Percentiles rank a stretch among this genome's conserved stretches.
Conservation (phyloP, 768 basidiomycete genomes). For the Xerocomus potaroensis region DNA sequence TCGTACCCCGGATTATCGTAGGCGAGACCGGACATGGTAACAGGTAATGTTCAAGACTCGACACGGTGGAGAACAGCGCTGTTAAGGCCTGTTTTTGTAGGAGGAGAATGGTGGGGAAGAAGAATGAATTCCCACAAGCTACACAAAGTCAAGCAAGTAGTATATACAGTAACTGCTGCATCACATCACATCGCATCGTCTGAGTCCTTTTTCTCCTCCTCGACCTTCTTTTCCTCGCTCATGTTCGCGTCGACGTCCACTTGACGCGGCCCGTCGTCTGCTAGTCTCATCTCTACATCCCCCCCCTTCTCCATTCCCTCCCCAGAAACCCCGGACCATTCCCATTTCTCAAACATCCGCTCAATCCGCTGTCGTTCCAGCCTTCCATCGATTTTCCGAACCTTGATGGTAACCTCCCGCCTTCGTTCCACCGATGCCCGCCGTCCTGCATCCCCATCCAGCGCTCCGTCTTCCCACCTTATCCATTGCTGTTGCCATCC, state of each 20-base stretch:
- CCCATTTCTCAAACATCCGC: slow-evolving; percentile 65
- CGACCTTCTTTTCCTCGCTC: slow-evolving; percentile 7
- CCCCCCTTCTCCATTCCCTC: slow-evolving; percentile 2
- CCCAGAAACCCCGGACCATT: slow-evolving; percentile 38
- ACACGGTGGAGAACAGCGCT: no score
- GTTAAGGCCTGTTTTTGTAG: no score
- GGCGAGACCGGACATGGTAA: slow-evolving; percentile 32
- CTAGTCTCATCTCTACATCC: slow-evolving; percentile 31
- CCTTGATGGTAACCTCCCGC: slow-evolving; percentile 51
- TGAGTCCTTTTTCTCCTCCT: slow-evolving; percentile 5
- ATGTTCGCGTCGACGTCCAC: slow-evolving; percentile 3
- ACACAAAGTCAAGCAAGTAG: neutral
- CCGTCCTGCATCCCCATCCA: slow-evolving; percentile 28
- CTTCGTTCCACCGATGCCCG: slow-evolving; percentile 41
- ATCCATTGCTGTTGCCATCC: slow-evolving; percentile 47
- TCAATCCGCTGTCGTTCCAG: slow-evolving; percentile 71
- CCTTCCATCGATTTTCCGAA: slow-evolving; percentile 51
- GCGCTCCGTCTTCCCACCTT: slow-evolving; percentile 23
- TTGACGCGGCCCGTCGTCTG: slow-evolving; percentile 11
- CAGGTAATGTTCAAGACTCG: no score
- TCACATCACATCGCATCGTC: slow-evolving; percentile 17
- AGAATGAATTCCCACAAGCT: neutral
- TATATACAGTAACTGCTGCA: slow-evolving; percentile 2
- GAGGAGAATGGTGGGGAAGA: neutral
- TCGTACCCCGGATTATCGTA: slow-evolving; percentile 24